Percentiles rank a stretch among this genome's conserved stretches.
These are phyloP conservation scores for Dryas integrifolia DNA, from an alignment of 331 rosid species.

Conservation along the genomic window DNA sequence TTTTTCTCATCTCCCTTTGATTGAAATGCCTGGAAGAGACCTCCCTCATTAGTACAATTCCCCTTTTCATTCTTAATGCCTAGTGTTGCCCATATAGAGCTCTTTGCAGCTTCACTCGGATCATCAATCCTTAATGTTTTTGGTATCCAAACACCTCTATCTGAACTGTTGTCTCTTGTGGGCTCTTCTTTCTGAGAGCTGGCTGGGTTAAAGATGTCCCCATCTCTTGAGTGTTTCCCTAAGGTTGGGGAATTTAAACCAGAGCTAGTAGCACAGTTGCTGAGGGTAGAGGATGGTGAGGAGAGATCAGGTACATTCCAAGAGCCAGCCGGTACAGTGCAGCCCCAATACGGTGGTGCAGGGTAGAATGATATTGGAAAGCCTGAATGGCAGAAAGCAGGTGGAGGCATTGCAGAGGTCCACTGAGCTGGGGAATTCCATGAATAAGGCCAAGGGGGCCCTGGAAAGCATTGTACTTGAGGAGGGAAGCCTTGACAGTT, in stretches of 20 bases:
- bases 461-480: constrained; percentile 51
- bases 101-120: constrained; percentile 57
- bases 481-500: constrained; percentile 44
- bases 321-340: constrained; percentile 38
- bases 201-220: constrained; percentile 30
- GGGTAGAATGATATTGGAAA: constrained; percentile 56
- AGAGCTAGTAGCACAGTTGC: constrained; percentile 29
- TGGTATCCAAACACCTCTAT: constrained; percentile 51
- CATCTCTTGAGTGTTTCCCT: constrained; percentile 78
- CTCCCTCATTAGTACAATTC: constrained; percentile 41
- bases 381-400: constrained; percentile 50
- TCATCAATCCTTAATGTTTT: constrained; percentile 67
- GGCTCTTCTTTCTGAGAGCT: constrained; percentile 40
- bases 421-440: constrained; percentile 48
- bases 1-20: constrained; percentile 41
- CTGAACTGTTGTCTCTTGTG: constrained; percentile 33
- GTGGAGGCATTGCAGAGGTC: constrained; percentile 47
- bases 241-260: constrained; percentile 38
- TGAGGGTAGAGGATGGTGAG: constrained; percentile 42
- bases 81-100: constrained; percentile 61
- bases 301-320: constrained; percentile 56
- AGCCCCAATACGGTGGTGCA: constrained; percentile 54
- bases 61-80: constrained; percentile 60
- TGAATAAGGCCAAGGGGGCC: constrained; percentile 50
- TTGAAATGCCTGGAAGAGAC: constrained; percentile 49